Base-by-base conservation (phyloP, 768 basidiomycete genomes). In the Leccinum truebloodii region DNA sequence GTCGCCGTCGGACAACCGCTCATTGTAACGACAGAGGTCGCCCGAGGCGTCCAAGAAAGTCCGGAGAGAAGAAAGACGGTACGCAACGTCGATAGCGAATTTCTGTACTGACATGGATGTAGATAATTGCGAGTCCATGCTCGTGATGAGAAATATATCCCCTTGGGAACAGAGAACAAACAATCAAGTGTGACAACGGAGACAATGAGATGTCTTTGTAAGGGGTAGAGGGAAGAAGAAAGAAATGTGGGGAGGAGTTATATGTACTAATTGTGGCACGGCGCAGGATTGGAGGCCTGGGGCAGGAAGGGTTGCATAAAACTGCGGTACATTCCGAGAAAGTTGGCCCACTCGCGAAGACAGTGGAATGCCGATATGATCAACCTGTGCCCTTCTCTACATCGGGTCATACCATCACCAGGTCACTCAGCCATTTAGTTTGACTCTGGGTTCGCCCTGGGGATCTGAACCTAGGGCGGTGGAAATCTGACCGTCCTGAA, bases 271-370 rank as follows among this genome's bases (percentile, higher is more conserved):
- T 55, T 66, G 71, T 71, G 66, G 66, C 68, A 74, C 66, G 53
- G 69, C 60, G 63, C 34, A 60, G 48, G 60, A 63, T 56, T 54
- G 67, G 57, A 65, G 59, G 37, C 16, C 37, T 39, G 37, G 49
- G 26, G 64, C 62, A 55, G 41, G 55, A 51, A 70, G 58, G 50
- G 64, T 54, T 66, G 60, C 65, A 72, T 62, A 64, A 69, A 52
- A 60, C 57, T 64, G 69, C 70, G 72, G 72, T 72, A 72, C 65
- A 73, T 74, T 69, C 72, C 72, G 72, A 69, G 72, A 64, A 67
- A 46, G 60, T 60, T 44, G 57, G 16, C 22, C 22, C 34, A 52
- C 53, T 32, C 44, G 41, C 49, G 55, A 34, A 59, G 68, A 48
- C 53, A 59, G 52, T 65, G 52, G 63, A 57, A 35, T 32, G 30